Evolutionary conservation across 2,329 filamentous ascomycete species (phyloP), one percentile per base, ranked within the genome.

Genomic region (Trichoderma aggressivum): DNA sequence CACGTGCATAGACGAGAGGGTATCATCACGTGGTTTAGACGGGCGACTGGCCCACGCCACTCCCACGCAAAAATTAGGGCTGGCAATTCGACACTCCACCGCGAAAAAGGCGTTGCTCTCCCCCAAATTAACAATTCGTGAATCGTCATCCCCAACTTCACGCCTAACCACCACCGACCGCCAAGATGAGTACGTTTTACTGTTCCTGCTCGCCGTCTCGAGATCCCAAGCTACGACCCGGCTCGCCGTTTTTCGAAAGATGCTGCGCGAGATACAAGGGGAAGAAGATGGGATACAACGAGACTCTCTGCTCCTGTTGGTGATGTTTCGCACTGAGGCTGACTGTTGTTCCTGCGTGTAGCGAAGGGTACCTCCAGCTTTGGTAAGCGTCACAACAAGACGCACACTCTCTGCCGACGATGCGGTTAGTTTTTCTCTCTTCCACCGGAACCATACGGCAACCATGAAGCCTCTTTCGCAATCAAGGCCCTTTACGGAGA

Each of bases 331-430:
- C 21, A 12, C 36, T 11, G 12, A 56, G 55, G 24, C 47, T 64
- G 60, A 60, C 78, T 78, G 78, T 78, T 78, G 77, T 79, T 73
- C 60, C 70, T 74, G 75, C 30, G 63, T 81, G 78, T 77, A 87
- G 85, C 85, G 79, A 87, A 87, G 85, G 86, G 86, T 84, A 87
- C 86, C 79, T 86, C 85, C 80, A 86, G 84, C 80, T 86, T 86
- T 80, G 84, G 84, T 82, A 86, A 86, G 82, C 84, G 94, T 90
- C 94, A 97, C 90, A 97, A 95, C 91, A 97, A 97, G 91, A 94
- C 94, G 89, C 94, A 98, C 91, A 94, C 92, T 85, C 88, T 98
- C 86, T 98, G 94, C 93, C 92, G 94, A 90, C 94, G 94, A 88
- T 98, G 94, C 90, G 94, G 94, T 96, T 87, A 90, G 92, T 94